Conservation (phyloP, 805 yeast genomes). For the Ogataea pilisensis region DNA sequence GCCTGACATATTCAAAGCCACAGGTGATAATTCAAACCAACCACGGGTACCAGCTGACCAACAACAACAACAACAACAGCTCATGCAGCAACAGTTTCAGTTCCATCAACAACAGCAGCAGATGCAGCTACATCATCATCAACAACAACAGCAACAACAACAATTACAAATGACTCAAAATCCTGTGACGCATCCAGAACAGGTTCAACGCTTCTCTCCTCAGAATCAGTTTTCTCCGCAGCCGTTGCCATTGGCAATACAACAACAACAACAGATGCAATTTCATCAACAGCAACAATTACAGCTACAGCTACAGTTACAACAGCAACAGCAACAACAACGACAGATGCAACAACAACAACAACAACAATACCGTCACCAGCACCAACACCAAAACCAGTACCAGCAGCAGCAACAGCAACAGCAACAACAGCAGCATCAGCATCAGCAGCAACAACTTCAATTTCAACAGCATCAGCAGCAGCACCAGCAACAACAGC, state of each 20-base stretch:
- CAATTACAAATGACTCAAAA: neutral
- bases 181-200: neutral
- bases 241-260: neutral
- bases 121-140: constrained; percentile 1
- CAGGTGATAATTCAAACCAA: neutral
- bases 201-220: neutral
- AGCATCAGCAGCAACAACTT: neutral
- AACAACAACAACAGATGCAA: neutral
- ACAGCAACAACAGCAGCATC: neutral
- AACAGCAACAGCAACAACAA: constrained; percentile 1
- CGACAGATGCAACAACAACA: neutral
- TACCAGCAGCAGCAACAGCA: constrained; percentile 1
- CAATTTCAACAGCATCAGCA: constrained; percentile 1
- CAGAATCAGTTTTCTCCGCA: neutral
- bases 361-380: constrained; percentile 3
- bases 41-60: neutral
- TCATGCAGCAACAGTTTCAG: constrained; percentile 1
- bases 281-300: constrained; percentile 1
- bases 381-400: no score
- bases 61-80: constrained; percentile 3
- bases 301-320: neutral
- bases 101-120: constrained; percentile 1
- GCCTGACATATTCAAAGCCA: neutral
- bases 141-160: constrained; percentile 1
- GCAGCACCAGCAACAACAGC: neutral